Percentiles rank a stretch among this genome's conserved stretches.
Conservation (phyloP, 2,329 filamentous ascomycete species). For the Dothiorella sarmentorum region DNA sequence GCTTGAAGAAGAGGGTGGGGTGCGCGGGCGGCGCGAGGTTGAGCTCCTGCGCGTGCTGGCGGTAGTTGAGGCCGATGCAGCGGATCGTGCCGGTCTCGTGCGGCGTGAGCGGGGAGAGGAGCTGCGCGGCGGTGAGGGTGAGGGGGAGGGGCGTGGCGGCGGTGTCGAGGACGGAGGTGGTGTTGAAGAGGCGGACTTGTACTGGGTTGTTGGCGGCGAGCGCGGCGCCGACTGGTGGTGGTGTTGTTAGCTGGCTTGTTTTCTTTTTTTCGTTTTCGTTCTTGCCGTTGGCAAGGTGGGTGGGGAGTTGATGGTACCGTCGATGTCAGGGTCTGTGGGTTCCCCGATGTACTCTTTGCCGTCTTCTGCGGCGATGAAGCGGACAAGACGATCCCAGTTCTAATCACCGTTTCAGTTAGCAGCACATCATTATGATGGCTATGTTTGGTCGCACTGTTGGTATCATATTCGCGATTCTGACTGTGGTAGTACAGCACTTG, state of each 20-base stretch:
- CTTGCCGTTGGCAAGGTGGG: not conserved
- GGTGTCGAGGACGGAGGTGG: constrained; percentile 16
- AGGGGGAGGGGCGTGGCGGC: constrained; percentile 16
- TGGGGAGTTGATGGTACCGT: constrained; percentile 16
- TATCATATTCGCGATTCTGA: not conserved
- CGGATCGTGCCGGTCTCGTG: constrained; percentile 28
- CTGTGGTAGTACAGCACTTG: not conserved
- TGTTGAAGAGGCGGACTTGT: constrained; percentile 20
- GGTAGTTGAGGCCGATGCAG: constrained; percentile 37
- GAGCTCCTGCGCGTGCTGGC: constrained; percentile 32
- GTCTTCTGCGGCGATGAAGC: constrained; percentile 24
- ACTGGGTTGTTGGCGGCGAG: constrained; percentile 18
- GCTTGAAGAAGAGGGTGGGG: not conserved
- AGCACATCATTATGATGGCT: not conserved
- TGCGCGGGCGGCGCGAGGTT: constrained; percentile 17
- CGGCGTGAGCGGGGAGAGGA: constrained; percentile 29
- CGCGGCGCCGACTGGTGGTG: constrained; percentile 21
- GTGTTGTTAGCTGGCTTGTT: not conserved
- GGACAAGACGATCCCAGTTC: constrained; percentile 22
- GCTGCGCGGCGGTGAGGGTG: constrained; percentile 20
- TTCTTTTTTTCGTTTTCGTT: too few relatives aligned
- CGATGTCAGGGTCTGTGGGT: constrained; percentile 19
- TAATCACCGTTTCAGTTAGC: not conserved
- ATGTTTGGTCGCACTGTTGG: not conserved
- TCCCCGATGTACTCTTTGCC: constrained; percentile 22